phyloP scores from a whole-genome alignment of 768 basidiomycete species.

The Xerocomellus dryophilus region DNA sequence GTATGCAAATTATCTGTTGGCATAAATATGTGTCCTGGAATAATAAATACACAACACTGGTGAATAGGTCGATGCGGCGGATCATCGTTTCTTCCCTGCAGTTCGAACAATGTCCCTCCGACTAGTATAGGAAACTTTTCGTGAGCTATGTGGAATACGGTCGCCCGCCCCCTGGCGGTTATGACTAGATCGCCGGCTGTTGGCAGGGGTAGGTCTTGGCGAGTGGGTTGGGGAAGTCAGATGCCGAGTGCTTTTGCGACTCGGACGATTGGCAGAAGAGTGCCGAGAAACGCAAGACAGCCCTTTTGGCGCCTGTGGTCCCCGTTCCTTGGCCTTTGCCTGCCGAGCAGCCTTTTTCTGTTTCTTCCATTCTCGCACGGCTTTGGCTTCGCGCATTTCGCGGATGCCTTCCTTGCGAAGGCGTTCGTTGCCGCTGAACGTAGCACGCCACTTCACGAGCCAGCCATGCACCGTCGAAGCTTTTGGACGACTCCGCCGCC shows the following conservation, averaged over 20 bases:
- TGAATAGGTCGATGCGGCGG: background rate
- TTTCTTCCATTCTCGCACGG: constrained; percentile 30
- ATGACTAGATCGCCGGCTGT: constrained; percentile 21
- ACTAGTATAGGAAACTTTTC: constrained; percentile 18
- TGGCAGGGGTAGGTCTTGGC: constrained; percentile 12
- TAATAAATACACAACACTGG: constrained; percentile 17
- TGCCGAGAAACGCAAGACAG: constrained; percentile 6
- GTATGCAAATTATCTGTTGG: constrained; percentile 7
- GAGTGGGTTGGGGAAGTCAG: constrained; percentile 15
- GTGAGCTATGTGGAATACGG: constrained; percentile 14
- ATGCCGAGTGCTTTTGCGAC: constrained; percentile 9
- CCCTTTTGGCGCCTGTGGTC: constrained; percentile 8
- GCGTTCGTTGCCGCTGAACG: constrained; percentile 58
- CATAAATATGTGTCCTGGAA: constrained; percentile 21
- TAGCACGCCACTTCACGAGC: constrained; percentile 77
- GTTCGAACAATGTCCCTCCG: constrained; percentile 7
- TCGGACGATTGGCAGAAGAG: constrained; percentile 10
- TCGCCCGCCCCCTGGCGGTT: constrained; percentile 7
- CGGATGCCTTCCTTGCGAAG: constrained; percentile 65
- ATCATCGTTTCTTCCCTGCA: constrained; percentile 6
- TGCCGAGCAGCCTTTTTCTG: constrained; percentile 20
- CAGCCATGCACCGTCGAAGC: constrained; percentile 68
- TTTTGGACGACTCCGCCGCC: constrained; percentile 48
- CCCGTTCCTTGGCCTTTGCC: constrained; percentile 18
- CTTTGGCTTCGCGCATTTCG: constrained; percentile 62